These are phyloP conservation scores for Botrytis porri DNA, from an alignment of 2,329 filamentous ascomycete species.

Conservation along the genomic window DNA sequence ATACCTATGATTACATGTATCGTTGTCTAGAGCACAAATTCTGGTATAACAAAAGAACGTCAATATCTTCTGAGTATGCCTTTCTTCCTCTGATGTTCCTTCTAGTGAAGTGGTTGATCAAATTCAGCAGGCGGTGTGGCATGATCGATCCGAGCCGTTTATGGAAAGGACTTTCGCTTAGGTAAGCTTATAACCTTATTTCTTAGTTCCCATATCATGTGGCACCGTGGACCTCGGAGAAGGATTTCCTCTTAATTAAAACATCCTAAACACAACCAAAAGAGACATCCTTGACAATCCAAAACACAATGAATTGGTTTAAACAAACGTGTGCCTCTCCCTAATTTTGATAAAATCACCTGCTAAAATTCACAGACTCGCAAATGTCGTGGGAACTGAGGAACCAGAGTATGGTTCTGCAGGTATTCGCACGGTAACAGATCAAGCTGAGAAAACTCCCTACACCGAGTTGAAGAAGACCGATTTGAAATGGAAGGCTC, in stretches of 20 bases:
- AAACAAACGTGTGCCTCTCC: constrained; percentile 21
- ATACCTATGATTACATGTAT: background rate
- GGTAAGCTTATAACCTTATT: background rate
- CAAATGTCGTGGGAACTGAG: constrained; percentile 87
- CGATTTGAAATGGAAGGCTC: constrained; percentile 76
- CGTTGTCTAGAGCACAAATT: background rate
- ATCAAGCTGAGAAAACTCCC: constrained; percentile 72
- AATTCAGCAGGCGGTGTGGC: background rate
- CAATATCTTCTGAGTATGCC: background rate
- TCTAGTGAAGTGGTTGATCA: background rate
- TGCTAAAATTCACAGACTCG: constrained; percentile 48
- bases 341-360: background rate
- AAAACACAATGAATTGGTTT: constrained; percentile 21
- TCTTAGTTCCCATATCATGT: constrained; percentile 10
- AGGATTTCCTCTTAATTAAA: constrained; percentile 10
- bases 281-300: constrained; percentile 6
- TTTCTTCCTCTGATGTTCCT: background rate
- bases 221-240: constrained; percentile 10
- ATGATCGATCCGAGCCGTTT: background rate
- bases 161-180: background rate
- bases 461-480: constrained; percentile 77
- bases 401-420: constrained; percentile 92
- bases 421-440: constrained; percentile 81
- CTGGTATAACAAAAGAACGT: background rate
- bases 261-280: constrained; percentile 9